Evolutionary conservation across 179 eudicot genomes (phyloP).

Genomic region (Drosera spatulata): DNA sequence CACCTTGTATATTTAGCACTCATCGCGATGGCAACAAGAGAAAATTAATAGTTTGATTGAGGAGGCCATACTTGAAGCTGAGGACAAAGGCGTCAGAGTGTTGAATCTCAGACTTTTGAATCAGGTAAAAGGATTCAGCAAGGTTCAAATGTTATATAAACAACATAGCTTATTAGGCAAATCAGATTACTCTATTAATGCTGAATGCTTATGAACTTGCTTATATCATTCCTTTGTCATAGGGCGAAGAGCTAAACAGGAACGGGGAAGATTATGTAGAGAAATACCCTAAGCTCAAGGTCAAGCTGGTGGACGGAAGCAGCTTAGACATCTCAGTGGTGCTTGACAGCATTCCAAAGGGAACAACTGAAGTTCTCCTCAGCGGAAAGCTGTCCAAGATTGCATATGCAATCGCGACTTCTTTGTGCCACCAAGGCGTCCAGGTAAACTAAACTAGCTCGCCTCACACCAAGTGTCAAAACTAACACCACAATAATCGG

Average conservation of each 20-base stretch:
- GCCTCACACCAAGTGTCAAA: too few species aligned
- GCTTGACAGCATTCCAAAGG: constrained; percentile 40
- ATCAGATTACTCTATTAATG: too few species aligned
- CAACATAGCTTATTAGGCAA: too few species aligned
- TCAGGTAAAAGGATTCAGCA: constrained; percentile 23
- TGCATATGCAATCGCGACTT: constrained; percentile 30
- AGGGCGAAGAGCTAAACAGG: too few species aligned
- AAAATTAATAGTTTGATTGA: constrained; percentile 46
- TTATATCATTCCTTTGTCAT: too few species aligned
- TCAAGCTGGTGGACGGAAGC: constrained; percentile 51
- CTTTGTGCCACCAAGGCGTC: constrained; percentile 33
- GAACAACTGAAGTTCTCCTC: background rate
- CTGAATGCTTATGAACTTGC: too few species aligned
- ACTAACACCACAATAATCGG: too few species aligned
- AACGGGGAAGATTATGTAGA: constrained; percentile 13
- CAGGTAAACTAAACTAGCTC: constrained; percentile 18
- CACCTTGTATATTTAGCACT: constrained; percentile 28
- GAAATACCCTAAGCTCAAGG: constrained; percentile 31
- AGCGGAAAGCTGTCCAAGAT: constrained; percentile 37
- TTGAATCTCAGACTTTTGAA: constrained; percentile 67
- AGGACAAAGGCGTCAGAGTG: constrained; percentile 44
- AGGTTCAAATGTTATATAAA: too few species aligned
- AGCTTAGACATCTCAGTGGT: constrained; percentile 44
- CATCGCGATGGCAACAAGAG: constrained; percentile 32
- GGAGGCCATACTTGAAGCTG: constrained; percentile 62